A percentile compares a stretch with the other conserved stretches of the same genome.
phyloP scores from a whole-genome alignment of 208 protist species.

The Phytomonas francai region DNA sequence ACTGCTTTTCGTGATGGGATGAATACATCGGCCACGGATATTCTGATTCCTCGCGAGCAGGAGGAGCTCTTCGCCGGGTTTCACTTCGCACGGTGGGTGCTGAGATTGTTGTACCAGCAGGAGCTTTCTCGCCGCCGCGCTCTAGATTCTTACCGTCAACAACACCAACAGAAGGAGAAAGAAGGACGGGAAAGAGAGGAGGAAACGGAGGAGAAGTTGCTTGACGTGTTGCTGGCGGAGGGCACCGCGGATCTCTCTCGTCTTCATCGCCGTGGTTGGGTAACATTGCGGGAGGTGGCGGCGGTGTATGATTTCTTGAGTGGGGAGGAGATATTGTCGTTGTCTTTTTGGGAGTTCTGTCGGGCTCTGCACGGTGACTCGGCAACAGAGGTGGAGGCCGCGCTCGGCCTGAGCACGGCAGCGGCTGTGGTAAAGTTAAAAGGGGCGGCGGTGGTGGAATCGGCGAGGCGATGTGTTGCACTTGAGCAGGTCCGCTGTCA shows the following conservation, averaged over 20 bases:
- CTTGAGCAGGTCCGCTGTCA: constrained; percentile 14
- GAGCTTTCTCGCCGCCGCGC: constrained; percentile 19
- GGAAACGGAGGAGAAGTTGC: neutral
- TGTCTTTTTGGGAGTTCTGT: constrained; percentile 58
- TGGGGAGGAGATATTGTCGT: constrained; percentile 42
- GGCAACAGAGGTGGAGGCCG: constrained; percentile 32
- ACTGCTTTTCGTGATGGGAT: no score
- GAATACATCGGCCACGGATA: no score
- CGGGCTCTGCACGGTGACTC: constrained; percentile 30
- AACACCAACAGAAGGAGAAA: neutral
- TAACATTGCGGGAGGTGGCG: constrained; percentile 38
- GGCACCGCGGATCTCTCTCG: constrained; percentile 17
- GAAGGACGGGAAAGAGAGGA: no score
- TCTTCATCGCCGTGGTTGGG: constrained; percentile 21
- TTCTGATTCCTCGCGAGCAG: no score
- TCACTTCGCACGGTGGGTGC: constrained; percentile 50
- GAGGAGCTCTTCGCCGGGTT: neutral
- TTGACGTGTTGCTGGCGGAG: constrained; percentile 22
- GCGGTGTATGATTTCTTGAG: constrained; percentile 49
- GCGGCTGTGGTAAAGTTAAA: constrained; percentile 27
- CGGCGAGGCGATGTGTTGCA: constrained; percentile 19
- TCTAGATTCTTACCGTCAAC: constrained; percentile 9
- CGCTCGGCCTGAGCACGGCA: constrained; percentile 29
- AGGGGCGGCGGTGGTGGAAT: constrained; percentile 34
- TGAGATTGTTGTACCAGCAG: constrained; percentile 29